phyloP scores from a whole-genome alignment of 208 protist species.

The Leptomonas pyrrhocoris region DNA sequence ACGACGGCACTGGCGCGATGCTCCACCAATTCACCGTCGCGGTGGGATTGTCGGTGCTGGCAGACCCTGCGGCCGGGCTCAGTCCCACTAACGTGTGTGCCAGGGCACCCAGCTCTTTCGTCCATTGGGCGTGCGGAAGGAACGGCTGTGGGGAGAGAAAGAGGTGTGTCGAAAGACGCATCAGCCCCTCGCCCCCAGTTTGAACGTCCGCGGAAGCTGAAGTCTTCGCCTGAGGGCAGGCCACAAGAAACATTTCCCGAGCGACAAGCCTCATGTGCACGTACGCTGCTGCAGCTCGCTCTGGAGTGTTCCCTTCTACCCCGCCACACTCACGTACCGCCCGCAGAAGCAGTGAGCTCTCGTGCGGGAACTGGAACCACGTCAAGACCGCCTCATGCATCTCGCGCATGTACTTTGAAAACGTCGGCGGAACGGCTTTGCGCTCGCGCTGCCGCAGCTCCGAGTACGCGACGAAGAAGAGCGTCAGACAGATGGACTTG shows the following conservation, averaged over 20 bases:
- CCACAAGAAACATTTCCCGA: constrained; percentile 23
- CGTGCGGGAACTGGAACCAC: constrained; percentile 71
- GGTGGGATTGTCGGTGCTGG: background rate
- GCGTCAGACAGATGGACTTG: constrained; percentile 66
- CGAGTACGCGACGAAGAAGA: constrained; percentile 76
- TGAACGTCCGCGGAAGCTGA: background rate
- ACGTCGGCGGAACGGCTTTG: constrained; percentile 29
- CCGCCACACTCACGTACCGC: background rate
- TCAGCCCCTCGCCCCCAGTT: background rate
- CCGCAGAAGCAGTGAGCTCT: constrained; percentile 36
- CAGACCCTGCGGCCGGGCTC: background rate
- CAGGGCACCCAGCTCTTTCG: background rate
- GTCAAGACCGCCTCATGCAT: constrained; percentile 48
- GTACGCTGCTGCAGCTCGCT: background rate
- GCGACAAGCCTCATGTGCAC: constrained; percentile 12
- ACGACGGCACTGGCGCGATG: constrained; percentile 6
- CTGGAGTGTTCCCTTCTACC: background rate
- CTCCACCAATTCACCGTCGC: constrained; percentile 23
- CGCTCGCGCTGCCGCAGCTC: constrained; percentile 71
- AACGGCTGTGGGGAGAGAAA: constrained; percentile 20
- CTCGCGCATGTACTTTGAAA: constrained; percentile 56
- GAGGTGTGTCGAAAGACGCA: constrained; percentile 2
- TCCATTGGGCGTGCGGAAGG: constrained; percentile 8
- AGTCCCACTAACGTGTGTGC: background rate
- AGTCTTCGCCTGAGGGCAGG: background rate